Evolutionary conservation across 306 rosid species (phyloP).

Genomic region (Lathyrus oleraceus): DNA sequence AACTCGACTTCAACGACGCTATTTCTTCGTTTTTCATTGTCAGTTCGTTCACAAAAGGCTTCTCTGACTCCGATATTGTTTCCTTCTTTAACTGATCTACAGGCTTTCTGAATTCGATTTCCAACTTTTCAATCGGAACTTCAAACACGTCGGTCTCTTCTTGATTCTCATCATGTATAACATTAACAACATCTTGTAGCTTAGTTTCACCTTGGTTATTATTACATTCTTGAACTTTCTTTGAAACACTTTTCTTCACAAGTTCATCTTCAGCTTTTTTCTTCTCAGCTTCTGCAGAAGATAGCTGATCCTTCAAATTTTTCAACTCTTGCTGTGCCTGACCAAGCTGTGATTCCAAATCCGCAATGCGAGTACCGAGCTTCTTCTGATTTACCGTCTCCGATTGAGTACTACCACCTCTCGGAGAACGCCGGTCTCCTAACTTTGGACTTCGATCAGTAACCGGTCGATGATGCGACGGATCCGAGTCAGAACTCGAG

Average conservation of each 20-base stretch:
- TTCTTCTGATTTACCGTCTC: constrained; percentile 72
- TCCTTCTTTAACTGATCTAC: constrained; percentile 43
- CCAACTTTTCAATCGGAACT: constrained; percentile 62
- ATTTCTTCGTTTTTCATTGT: constrained; percentile 53
- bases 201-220: constrained; percentile 28
- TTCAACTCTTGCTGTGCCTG: constrained; percentile 78
- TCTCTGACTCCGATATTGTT: constrained; percentile 45
- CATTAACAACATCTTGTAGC: constrained; percentile 33
- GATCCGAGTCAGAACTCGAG: constrained; percentile 74
- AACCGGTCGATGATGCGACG: constrained; percentile 66
- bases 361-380: constrained; percentile 86
- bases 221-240: constrained; percentile 39
- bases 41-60: constrained; percentile 46
- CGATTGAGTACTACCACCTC: constrained; percentile 58
- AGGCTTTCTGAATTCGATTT: constrained; percentile 41
- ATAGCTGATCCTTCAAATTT: constrained; percentile 67
- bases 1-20: constrained; percentile 41
- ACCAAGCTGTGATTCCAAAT: constrained; percentile 83
- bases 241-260: constrained; percentile 57
- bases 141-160: constrained; percentile 79
- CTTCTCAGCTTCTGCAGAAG: constrained; percentile 85
- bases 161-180: constrained; percentile 42
- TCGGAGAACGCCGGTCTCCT: constrained; percentile 77
- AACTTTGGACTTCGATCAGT: constrained; percentile 77
- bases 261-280: constrained; percentile 71